Conservation (phyloP, 2,329 filamentous ascomycete species). For the Phialocephala sp. region DNA sequence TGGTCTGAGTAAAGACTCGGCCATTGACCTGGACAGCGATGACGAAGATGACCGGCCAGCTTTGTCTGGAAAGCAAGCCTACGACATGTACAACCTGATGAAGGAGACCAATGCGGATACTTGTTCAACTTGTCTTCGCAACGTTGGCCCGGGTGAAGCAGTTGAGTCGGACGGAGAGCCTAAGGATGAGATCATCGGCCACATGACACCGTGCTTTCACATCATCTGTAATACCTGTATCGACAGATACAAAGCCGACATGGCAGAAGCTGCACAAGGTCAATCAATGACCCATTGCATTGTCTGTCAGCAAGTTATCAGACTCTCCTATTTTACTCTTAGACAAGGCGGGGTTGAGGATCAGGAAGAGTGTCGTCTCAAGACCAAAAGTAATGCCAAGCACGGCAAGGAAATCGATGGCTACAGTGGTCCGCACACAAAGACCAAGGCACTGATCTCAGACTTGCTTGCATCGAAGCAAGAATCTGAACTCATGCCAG, state of each 20-base stretch:
- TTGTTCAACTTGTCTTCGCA: constrained; percentile 73
- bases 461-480: constrained; percentile 70
- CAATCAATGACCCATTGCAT: constrained; percentile 61
- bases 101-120: constrained; percentile 78
- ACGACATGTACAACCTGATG: constrained; percentile 85
- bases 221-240: constrained; percentile 81
- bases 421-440: constrained; percentile 89
- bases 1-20: constrained; percentile 81
- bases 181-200: constrained; percentile 70
- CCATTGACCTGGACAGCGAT: constrained; percentile 88
- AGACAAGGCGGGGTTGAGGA: constrained; percentile 50
- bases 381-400: constrained; percentile 47
- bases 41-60: constrained; percentile 57
- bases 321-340: constrained; percentile 70
- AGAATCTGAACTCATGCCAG: constrained; percentile 63
- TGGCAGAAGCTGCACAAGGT: constrained; percentile 50
- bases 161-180: constrained; percentile 60
- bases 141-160: constrained; percentile 63
- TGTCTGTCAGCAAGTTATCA: constrained; percentile 69
- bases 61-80: constrained; percentile 74
- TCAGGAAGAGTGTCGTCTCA: constrained; percentile 37
- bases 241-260: constrained; percentile 60
- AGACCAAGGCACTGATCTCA: constrained; percentile 82
- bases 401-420: constrained; percentile 65
- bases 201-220: constrained; percentile 88